These are phyloP conservation scores for Leccinum sublutescens DNA, from an alignment of 768 basidiomycete genomes.

Conservation along the genomic window DNA sequence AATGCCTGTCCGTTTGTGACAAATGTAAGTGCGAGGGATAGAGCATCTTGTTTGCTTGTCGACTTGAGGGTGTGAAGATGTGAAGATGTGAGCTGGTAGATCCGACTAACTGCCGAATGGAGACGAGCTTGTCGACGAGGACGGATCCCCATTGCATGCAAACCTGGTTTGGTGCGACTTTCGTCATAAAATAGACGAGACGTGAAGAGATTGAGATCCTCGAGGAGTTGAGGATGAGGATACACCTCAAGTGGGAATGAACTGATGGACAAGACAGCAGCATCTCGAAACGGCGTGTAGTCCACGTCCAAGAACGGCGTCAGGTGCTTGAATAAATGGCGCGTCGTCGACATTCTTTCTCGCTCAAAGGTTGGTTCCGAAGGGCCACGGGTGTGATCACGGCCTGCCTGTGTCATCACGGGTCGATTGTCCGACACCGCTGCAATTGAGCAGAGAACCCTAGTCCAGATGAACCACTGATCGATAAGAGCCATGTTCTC, in stretches of 20 bases:
- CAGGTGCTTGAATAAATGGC: slow-evolving; percentile 80
- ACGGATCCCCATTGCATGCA: slow-evolving; percentile 47
- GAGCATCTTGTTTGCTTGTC: slow-evolving; percentile 64
- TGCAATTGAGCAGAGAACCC: slow-evolving; percentile 79
- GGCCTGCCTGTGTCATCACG: slow-evolving; percentile 48
- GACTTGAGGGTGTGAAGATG: slow-evolving; percentile 69
- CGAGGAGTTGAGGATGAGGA: slow-evolving; percentile 66
- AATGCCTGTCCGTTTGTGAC: slow-evolving; percentile 79
- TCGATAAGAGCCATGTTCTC: slow-evolving; percentile 62
- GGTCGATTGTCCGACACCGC: slow-evolving; percentile 61
- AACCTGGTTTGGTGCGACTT: slow-evolving; percentile 46
- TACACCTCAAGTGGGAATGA: slow-evolving; percentile 72
- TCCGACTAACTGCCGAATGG: slow-evolving; percentile 83
- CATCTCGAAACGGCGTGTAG: slow-evolving; percentile 77
- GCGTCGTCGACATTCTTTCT: slow-evolving; percentile 75
- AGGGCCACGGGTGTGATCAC: slow-evolving; percentile 67
- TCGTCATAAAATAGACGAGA: slow-evolving; percentile 83
- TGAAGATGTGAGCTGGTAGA: slow-evolving; percentile 83
- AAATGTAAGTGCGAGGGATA: slow-evolving; percentile 82
- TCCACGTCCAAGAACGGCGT: slow-evolving; percentile 89
- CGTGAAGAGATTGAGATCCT: slow-evolving; percentile 78
- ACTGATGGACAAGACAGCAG: slow-evolving; percentile 86
- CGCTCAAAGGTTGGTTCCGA: slow-evolving; percentile 77
- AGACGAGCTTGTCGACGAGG: slow-evolving; percentile 73
- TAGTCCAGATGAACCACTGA: slow-evolving; percentile 85